Base-by-base conservation (phyloP, 2,329 filamentous ascomycete genomes). In the Cadophora sp. region DNA sequence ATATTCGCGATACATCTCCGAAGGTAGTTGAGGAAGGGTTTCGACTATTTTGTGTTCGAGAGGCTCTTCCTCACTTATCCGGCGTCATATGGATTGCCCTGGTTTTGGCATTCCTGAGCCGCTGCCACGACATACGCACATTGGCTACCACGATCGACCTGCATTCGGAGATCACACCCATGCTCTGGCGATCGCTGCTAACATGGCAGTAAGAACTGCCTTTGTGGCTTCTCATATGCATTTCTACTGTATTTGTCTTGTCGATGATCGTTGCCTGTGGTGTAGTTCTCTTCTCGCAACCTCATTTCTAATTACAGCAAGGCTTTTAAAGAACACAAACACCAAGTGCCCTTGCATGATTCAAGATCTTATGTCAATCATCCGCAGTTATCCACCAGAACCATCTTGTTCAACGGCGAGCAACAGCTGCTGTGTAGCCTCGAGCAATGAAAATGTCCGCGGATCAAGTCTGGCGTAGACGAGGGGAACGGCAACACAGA, bases 71-170 rank as follows among this genome's bases (percentile, higher is more conserved):
- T 37, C n/a, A 16, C 37, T 58, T 58, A 29, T 55, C 29, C 29
- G n/a, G 9, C 31, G n/a, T 24, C 19, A 58, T 37, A 24, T 24
- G 5, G 2, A 19, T 34, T 58, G 1, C 29, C 19, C 31, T 24
- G 27, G 5, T 34, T 56, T 11, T 56, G 53, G 53, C 51, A 12
- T 16, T n/a, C 14, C 2, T 43, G 40, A 14, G 40, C 16, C 3
- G n/a, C n/a, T n/a, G n/a, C n/a, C n/a, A n/a, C n/a, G n/a, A n/a
- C n/a, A n/a, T n/a, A n/a, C n/a, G n/a, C 8, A 9, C 27, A 56
- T 56, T 56, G 53, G 53, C 53, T 37, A 58, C 55, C 55, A 56
- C 19, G 27, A 37, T 37, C 55, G 31, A 58, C 55, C 37, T 34
- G 19, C 8, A 24, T 37, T 34, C 24, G 19, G 29, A 37, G 43